phyloP scores from a whole-genome alignment of 805 yeast genomes.

The Candida taoyuanica region DNA sequence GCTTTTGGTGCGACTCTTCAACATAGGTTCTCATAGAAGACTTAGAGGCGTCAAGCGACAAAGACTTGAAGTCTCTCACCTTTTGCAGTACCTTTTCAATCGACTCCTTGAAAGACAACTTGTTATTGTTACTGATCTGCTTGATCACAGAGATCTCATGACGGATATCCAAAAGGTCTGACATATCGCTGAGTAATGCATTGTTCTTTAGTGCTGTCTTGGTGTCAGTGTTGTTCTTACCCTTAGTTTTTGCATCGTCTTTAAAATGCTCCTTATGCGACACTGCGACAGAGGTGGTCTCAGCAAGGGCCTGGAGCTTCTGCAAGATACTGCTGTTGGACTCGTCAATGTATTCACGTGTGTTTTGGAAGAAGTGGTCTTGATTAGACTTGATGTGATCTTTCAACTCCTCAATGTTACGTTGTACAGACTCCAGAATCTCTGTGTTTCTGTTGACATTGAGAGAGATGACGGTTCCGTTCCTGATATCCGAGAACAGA shows the following conservation, averaged over 20 bases:
- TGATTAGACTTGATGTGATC: conserved; percentile 13
- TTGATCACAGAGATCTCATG: conserved; percentile 56
- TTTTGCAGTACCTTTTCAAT: conserved; percentile 41
- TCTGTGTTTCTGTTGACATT: conserved; percentile 39
- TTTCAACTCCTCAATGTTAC: conserved; percentile 19
- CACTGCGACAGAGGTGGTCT: conserved; percentile 7
- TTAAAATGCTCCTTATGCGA: conserved; percentile 1
- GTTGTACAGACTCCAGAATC: conserved; percentile 13
- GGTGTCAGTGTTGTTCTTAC: background rate
- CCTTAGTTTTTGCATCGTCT: background rate
- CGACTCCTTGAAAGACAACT: conserved; percentile 36
- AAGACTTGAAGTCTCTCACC: conserved; percentile 47
- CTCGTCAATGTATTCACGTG: conserved; percentile 25
- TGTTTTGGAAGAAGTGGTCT: conserved; percentile 13
- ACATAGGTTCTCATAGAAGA: conserved; percentile 50
- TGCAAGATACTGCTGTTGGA: conserved; percentile 18
- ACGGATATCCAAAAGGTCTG: conserved; percentile 39
- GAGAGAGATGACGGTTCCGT: conserved; percentile 57
- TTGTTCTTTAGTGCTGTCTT: background rate
- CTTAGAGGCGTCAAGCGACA: conserved; percentile 36
- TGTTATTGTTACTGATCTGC: conserved; percentile 48
- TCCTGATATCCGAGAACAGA: conserved; percentile 49
- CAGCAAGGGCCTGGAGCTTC: conserved; percentile 15
- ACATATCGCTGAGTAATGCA: conserved; percentile 14
- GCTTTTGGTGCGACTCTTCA: conserved; percentile 65